A percentile compares a stretch with the other conserved stretches of the same genome.
Conservation (phyloP, 768 basidiomycete genomes). For the Erythrobasidium yunnanense region DNA sequence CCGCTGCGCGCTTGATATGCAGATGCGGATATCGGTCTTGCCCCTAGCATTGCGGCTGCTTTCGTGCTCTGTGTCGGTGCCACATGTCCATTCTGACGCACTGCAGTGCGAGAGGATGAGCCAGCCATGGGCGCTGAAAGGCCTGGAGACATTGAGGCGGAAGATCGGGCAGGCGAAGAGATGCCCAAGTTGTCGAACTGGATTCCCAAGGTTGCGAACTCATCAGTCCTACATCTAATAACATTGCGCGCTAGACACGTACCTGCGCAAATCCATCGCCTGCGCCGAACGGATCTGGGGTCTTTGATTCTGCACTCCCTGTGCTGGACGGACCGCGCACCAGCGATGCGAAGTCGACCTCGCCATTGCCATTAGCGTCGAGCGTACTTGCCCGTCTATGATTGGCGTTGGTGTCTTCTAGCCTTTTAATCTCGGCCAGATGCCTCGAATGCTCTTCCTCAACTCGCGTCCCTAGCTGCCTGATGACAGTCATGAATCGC, state of each 20-base stretch:
- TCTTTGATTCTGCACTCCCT: background rate
- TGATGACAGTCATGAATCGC: slow-evolving; percentile 65
- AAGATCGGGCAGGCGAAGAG: background rate
- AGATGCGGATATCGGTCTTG: slow-evolving; percentile 5
- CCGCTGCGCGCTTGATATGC: slow-evolving; percentile 2
- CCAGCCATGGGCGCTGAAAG: background rate
- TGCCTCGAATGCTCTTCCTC: slow-evolving; percentile 87
- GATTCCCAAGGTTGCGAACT: background rate
- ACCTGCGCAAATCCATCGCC: background rate
- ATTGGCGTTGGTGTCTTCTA: slow-evolving; percentile 52
- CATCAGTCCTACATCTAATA: background rate
- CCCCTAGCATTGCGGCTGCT: slow-evolving; percentile 1
- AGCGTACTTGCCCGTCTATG: slow-evolving; percentile 41
- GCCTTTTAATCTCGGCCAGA: slow-evolving; percentile 77
- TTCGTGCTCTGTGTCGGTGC: background rate
- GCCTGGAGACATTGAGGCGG: too few species aligned
- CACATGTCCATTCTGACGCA: background rate
- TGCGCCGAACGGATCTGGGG: slow-evolving; percentile 22
- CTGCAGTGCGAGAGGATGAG: background rate
- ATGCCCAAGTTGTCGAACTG: background rate
- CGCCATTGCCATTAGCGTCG: slow-evolving; percentile 40
- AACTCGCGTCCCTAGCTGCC: slow-evolving; percentile 58
- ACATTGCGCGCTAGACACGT: background rate
- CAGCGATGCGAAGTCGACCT: slow-evolving; percentile 74
- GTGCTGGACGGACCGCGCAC: slow-evolving; percentile 48